Conservation (phyloP, 1,139 yeast genomes). For the Arxiozyma telluris region DNA sequence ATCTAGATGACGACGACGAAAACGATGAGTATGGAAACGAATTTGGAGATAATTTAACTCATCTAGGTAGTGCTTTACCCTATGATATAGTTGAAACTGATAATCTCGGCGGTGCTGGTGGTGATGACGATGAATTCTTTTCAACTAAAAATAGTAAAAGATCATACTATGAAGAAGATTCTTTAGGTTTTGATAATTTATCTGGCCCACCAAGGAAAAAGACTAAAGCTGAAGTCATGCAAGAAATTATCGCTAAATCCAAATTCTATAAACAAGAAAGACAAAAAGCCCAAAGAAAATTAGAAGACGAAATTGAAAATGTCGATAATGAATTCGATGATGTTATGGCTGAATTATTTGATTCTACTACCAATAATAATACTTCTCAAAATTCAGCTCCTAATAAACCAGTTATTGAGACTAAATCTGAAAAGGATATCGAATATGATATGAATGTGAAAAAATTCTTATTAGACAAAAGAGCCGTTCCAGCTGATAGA, state of each 20-base stretch:
- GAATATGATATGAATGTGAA: conserved; percentile 68
- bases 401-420: conserved; percentile 6
- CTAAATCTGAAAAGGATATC: conserved; percentile 22
- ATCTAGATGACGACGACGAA: conserved; percentile 50
- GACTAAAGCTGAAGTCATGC: conserved; percentile 91
- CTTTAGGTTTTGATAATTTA: conserved; percentile 24
- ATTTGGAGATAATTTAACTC: conserved; percentile 54
- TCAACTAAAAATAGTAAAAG: conserved; percentile 9
- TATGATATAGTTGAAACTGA: not conserved
- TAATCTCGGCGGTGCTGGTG: conserved; percentile 35
- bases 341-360: conserved; percentile 54
- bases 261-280: conserved; percentile 84
- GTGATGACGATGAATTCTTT: conserved; percentile 35
- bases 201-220: conserved; percentile 53
- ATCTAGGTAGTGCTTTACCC: conserved; percentile 58
- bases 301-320: conserved; percentile 61
- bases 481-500: conserved; percentile 94
- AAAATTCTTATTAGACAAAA: conserved; percentile 70
- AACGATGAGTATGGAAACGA: conserved; percentile 36
- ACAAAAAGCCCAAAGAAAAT: conserved; percentile 64
- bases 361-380: conserved; percentile 20
- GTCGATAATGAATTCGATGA: conserved; percentile 74
- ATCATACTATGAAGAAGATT: conserved; percentile 34
- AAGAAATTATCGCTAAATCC: conserved; percentile 91
- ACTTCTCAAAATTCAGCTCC: not conserved